Base-by-base conservation (phyloP, 1,284 basidiomycete genomes). In the Earliella scabrosa region DNA sequence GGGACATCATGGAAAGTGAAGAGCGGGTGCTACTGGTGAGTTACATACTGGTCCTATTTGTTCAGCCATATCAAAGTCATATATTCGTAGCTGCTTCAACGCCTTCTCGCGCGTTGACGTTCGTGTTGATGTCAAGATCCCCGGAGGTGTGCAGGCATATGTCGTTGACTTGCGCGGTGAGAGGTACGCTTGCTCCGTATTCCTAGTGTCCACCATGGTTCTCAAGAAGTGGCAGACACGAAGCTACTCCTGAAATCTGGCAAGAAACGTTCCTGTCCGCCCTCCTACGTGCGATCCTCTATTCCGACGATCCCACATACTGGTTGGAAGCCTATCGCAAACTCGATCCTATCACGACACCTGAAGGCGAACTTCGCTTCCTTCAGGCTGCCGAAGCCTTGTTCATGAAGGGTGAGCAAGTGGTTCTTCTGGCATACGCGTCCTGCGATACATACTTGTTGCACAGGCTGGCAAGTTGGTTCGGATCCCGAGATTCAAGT, bases 401-500 rank as follows among this genome's bases (percentile, higher is more conserved):
- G 44, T 99, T 99, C 71, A 78, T 88, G 71, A 95, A 97, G 73
- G 96, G 93, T 90, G 49, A 10, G 77, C 56, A 8, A 3, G 7
- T 20, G 21, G 5, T 13, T 14, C 13, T 27, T 1, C 39, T 26
- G 21, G 16, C 38, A 18, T 24, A 20, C 20, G 29, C 10, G 23
- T 38, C 29, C 46, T 40, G 43, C n/a, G n/a, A n/a, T n/a, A 29
- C 9, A 48, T 34, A 51, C 31, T 57, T 21, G 20, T 47, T n/a
- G 8, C 45, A 3, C 52, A 93, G 94, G 97, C 27, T 99, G 97
- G 97, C 96, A 98, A 72, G 90, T 98, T 1, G 97, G 97, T 3
- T 98, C 95, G 0, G 97, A 98, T 65, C 97, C 97, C 0, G 97
- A 99, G 74, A 96, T 98, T 32, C 97, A 99, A 71, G 97, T 99